phyloP scores from a whole-genome alignment of 2,329 filamentous ascomycete genomes.

The Colletotrichum lupini region DNA sequence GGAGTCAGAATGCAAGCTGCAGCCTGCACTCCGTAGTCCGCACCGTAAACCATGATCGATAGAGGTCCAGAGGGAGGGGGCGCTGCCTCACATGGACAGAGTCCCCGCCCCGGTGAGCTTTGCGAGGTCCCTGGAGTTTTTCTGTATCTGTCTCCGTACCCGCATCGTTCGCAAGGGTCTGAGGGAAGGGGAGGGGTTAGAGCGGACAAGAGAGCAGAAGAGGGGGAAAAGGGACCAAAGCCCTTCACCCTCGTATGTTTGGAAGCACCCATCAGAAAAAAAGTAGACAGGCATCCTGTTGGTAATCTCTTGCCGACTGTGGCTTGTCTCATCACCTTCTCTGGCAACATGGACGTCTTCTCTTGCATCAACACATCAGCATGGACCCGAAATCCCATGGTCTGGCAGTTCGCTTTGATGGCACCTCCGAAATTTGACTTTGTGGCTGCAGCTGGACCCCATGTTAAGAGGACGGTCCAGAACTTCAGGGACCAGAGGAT shows the following conservation, averaged over 20 bases:
- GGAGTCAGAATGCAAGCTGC: not conserved
- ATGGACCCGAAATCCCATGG: conserved; percentile 6
- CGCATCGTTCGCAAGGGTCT: not conserved
- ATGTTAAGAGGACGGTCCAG: conserved; percentile 20
- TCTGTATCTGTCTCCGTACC: not conserved
- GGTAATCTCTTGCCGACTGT: not conserved
- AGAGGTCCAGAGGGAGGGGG: not conserved
- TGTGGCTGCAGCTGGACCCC: conserved; percentile 26
- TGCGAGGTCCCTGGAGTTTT: not conserved
- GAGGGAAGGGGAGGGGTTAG: not conserved
- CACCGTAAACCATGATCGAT: not conserved
- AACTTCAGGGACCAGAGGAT: conserved; percentile 34
- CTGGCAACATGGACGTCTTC: conserved; percentile 5
- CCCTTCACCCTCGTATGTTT: not conserved
- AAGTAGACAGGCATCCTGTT: not conserved
- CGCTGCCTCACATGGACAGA: not conserved
- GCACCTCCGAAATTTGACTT: conserved; percentile 14
- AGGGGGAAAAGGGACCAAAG: not conserved
- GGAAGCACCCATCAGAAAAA: not conserved
- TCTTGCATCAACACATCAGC: conserved; percentile 11
- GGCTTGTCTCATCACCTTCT: conserved; percentile 4
- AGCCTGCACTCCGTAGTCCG: not conserved
- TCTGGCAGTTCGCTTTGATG: conserved; percentile 12
- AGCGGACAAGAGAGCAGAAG: not conserved
- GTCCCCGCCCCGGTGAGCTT: not conserved